Base-by-base conservation (phyloP, 2,329 filamentous ascomycete genomes). In the Pseudogymnoascus sp. region DNA sequence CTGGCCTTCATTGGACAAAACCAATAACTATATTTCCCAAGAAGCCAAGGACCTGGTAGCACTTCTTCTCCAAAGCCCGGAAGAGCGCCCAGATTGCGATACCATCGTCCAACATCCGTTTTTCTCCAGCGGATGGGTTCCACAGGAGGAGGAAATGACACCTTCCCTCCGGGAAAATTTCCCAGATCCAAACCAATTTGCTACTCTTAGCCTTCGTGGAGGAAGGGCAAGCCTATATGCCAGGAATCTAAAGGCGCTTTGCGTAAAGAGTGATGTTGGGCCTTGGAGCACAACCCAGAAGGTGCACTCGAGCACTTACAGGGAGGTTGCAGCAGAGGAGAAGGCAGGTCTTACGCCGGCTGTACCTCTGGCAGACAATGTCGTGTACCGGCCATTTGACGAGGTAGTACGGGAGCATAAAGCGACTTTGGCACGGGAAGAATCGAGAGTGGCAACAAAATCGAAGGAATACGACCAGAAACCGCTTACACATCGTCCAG, bases 31-130 rank as follows among this genome's bases (percentile, higher is more conserved):
- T 68, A 90, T 91, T 68, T 91, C 88, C 65, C 79, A 84, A 62
- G 89, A 91, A 72, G 85, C 90, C 62, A 89, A 91, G 74, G 88
- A 92, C 68, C 80, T 93, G 26, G 91, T 95, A 16, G 87, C 89
- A 19, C 84, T 82, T 26, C 85, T 95, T 77, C 81, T 95, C 24
- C 84, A 90, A 67, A 87, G 91, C 64, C 89, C 91, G 60, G 87
- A 92, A 70, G 79, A 84, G 69, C 83, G 90, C 66, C 90, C 90
- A 1, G 85, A 87, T 61, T 89, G 90, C 1, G 91, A 95, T 71
- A 80, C 81, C 59, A 93, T 95, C 70, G 87, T 93, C 41, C 85
- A 89, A 68, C 90, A 95, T 71, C 80, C 85, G 5, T 95, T 93
- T 75, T 95, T 95, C 78, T 85, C 84, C 61, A 82, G 87, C 31